These are phyloP conservation scores for Aspergillus hortae DNA, from an alignment of 2,329 filamentous ascomycete genomes.

Conservation along the genomic window DNA sequence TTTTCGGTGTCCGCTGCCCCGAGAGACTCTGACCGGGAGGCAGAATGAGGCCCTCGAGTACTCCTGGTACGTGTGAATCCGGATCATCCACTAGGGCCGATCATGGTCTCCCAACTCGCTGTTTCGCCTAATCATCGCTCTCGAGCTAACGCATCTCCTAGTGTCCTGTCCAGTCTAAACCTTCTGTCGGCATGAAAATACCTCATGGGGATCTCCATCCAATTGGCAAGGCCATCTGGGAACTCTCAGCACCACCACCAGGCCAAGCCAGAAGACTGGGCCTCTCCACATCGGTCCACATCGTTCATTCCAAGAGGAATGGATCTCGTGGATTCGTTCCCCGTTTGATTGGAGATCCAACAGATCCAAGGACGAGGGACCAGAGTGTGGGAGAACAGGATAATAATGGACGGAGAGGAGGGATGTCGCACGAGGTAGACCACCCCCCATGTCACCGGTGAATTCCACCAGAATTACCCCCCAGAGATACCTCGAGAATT, in stretches of 20 bases:
- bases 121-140: background rate
- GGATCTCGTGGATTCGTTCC: too few relatives aligned
- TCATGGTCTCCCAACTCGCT: background rate
- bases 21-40: background rate
- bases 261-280: background rate
- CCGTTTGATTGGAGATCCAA: too few relatives aligned
- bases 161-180: background rate
- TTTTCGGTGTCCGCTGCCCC: too few relatives aligned
- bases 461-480: too few relatives aligned
- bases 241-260: background rate
- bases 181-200: background rate
- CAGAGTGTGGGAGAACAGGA: too few relatives aligned
- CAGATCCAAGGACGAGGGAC: too few relatives aligned
- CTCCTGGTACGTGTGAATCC: background rate
- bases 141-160: background rate
- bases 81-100: slow-evolving; percentile 1
- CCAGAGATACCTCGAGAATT: too few relatives aligned
- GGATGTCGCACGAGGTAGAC: too few relatives aligned
- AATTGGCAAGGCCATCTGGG: background rate
- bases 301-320: background rate
- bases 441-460: too few relatives aligned
- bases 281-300: slow-evolving; percentile 7
- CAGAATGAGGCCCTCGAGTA: background rate
- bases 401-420: too few relatives aligned
- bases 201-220: background rate